These are phyloP conservation scores for Jaenimonas drosophilae DNA, from an alignment of 208 protist genomes.

Conservation along the genomic window DNA sequence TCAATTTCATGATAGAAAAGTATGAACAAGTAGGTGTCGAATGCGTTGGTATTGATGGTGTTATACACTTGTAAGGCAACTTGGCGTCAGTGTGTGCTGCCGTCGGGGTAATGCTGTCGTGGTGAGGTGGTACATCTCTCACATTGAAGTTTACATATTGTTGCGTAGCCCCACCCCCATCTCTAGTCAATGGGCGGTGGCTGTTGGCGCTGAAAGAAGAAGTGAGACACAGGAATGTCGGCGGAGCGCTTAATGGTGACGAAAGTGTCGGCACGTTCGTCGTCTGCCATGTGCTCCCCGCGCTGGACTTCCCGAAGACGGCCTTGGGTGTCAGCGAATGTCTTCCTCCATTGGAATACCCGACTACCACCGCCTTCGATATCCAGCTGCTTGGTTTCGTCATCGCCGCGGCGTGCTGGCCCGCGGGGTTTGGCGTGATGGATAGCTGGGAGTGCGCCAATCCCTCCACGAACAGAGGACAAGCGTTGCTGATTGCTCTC, in stretches of 20 bases:
- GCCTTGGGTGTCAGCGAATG: slow-evolving; percentile 1
- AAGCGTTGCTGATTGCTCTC: slow-evolving; percentile 21
- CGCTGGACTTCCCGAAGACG: not conserved
- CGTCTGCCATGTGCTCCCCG: slow-evolving; percentile 4
- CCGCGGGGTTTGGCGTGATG: too few species aligned
- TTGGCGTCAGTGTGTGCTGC: too few species aligned
- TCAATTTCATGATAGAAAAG: too few species aligned
- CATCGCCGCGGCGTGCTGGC: not conserved
- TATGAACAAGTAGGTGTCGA: too few species aligned
- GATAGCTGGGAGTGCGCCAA: not conserved
- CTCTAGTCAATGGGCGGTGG: slow-evolving; percentile 10
- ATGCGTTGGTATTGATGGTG: too few species aligned
- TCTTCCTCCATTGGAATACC: too few species aligned
- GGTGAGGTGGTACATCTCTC: too few species aligned
- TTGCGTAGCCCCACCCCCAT: not conserved
- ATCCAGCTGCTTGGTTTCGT: not conserved
- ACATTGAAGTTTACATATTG: too few species aligned
- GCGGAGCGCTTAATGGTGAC: slow-evolving; percentile 21
- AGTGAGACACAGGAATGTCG: slow-evolving; percentile 30
- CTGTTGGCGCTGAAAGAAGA: slow-evolving; percentile 44
- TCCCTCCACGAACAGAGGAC: too few species aligned
- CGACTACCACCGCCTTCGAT: too few species aligned
- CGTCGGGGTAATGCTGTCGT: too few species aligned
- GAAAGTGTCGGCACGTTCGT: slow-evolving; percentile 12
- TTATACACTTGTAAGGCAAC: too few species aligned